These are phyloP conservation scores for Gossypium schwendimanii DNA, from an alignment of 441 rosid species.

Conservation along the genomic window DNA sequence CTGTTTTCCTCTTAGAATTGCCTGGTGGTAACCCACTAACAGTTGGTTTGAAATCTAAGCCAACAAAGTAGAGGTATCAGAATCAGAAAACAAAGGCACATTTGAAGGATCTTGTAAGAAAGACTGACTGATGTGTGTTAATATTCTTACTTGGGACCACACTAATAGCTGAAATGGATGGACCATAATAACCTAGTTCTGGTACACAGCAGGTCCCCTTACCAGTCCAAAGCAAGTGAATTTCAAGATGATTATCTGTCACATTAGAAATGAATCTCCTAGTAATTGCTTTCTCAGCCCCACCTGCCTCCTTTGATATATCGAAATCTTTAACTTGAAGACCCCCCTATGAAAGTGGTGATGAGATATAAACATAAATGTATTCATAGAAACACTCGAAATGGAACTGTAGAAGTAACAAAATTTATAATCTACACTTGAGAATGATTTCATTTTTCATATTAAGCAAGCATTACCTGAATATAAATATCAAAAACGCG, in stretches of 20 bases:
- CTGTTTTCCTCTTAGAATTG: conserved; percentile 15
- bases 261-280: conserved; percentile 33
- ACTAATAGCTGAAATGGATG: conserved; percentile 47
- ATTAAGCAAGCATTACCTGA: conserved; percentile 21
- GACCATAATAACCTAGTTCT: conserved; percentile 49
- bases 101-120: background rate
- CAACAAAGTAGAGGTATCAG: background rate
- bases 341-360: conserved; percentile 19
- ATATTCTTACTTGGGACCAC: conserved; percentile 33
- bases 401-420: background rate
- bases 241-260: conserved; percentile 44
- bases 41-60: conserved; percentile 53
- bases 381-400: background rate
- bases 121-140: background rate
- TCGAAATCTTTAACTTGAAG: conserved; percentile 29
- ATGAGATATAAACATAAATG: background rate
- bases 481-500: conserved; percentile 48
- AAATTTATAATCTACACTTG: background rate
- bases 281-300: conserved; percentile 23
- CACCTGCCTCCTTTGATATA: conserved; percentile 34
- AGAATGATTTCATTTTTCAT: background rate
- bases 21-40: conserved; percentile 45
- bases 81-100: background rate
- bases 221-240: conserved; percentile 66
- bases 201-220: conserved; percentile 64